These are phyloP conservation scores for Aspergillus pseudoviridinutans DNA, from an alignment of 2,329 filamentous ascomycete genomes.

Conservation along the genomic window DNA sequence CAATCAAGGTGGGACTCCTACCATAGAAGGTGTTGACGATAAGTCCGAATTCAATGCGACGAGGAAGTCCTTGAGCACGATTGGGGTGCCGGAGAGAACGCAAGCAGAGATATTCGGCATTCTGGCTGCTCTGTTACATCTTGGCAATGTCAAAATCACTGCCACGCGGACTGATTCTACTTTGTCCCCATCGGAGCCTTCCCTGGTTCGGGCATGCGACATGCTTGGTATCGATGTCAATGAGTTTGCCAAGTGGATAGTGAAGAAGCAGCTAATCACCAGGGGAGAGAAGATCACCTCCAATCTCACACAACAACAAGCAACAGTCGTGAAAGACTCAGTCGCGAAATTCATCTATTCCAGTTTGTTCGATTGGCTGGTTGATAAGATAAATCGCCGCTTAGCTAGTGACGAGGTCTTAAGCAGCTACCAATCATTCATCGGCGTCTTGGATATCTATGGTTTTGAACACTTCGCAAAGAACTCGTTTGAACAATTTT, in stretches of 20 bases:
- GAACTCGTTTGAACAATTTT: conserved; percentile 99
- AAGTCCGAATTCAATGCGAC: conserved; percentile 90
- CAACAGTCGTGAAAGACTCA: conserved; percentile 89
- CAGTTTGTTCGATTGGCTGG: conserved; percentile 96
- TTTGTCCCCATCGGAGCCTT: conserved; percentile 73
- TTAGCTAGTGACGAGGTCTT: conserved; percentile 86
- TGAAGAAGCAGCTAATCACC: conserved; percentile 97
- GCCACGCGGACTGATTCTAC: conserved; percentile 85
- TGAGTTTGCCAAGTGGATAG: conserved; percentile 95
- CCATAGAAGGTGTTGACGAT: conserved; percentile 92
- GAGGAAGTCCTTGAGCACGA: conserved; percentile 77
- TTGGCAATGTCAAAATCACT: conserved; percentile 95
- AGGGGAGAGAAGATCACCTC: conserved; percentile 97
- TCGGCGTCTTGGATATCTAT: conserved; percentile 98
- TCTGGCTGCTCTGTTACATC: conserved; percentile 83
- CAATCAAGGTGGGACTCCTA: conserved; percentile 87
- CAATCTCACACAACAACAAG: conserved; percentile 89
- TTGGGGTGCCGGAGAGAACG: conserved; percentile 71
- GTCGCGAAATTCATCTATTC: conserved; percentile 99
- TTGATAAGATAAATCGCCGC: conserved; percentile 92
- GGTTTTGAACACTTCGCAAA: conserved; percentile 99
- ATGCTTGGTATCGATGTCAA: conserved; percentile 82
- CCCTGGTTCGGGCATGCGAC: conserved; percentile 72
- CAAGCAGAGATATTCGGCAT: conserved; percentile 86
- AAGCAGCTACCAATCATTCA: conserved; percentile 79